Evolutionary conservation across 352 stramenopile genomes (phyloP).

Genomic region (Aphanomyces astaci): DNA sequence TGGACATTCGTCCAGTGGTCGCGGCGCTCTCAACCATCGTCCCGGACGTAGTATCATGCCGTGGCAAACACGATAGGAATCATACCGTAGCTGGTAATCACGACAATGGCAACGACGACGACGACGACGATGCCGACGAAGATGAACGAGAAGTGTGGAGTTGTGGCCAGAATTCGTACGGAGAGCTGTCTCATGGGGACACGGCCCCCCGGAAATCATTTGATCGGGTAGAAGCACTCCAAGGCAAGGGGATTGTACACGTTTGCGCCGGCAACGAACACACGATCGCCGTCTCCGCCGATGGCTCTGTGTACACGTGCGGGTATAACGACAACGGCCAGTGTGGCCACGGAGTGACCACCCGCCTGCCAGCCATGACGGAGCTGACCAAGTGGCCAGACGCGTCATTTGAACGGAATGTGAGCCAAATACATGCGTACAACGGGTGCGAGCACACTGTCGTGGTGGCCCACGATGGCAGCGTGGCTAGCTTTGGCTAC

Average conservation of each 20-base stretch:
- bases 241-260: conserved; percentile 71
- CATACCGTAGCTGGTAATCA: background rate
- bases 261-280: conserved; percentile 91
- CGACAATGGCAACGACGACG: background rate
- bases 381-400: conserved; percentile 52
- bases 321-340: conserved; percentile 94
- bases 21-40: conserved; percentile 36
- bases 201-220: conserved; percentile 77
- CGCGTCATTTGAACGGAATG: conserved; percentile 26
- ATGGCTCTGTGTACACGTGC: conserved; percentile 77
- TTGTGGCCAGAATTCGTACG: conserved; percentile 92
- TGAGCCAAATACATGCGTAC: conserved; percentile 84
- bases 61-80: too few species aligned
- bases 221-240: conserved; percentile 57
- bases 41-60: too few species aligned
- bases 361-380: conserved; percentile 64
- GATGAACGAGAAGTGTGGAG: conserved; percentile 88
- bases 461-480: conserved; percentile 66
- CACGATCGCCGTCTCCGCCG: conserved; percentile 65
- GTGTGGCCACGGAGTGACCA: conserved; percentile 81
- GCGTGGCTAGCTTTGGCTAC: conserved; percentile 82
- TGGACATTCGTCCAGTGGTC: conserved; percentile 37
- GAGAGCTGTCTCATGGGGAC: conserved; percentile 88
- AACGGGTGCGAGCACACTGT: conserved; percentile 92
- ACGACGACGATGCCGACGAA: conserved; percentile 29